Conservation (phyloP, 306 rosid genomes). For the Astragalus glycyphyllos region DNA sequence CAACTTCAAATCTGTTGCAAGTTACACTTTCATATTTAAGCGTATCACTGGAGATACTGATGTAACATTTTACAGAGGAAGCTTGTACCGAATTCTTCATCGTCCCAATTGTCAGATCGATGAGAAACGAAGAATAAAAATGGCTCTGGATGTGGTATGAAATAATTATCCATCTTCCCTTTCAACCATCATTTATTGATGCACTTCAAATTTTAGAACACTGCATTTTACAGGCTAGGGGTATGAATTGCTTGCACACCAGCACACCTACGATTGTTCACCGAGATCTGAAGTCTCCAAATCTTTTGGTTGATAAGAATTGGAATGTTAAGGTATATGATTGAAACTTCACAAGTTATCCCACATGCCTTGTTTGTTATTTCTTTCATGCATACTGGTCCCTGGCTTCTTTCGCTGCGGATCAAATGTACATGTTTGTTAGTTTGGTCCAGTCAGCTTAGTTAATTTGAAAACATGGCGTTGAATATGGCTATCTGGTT, state of each 20-base stretch:
- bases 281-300: constrained; percentile 96
- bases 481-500: constrained; percentile 23
- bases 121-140: constrained; percentile 89
- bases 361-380: constrained; percentile 22
- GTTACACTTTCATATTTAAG: constrained; percentile 27
- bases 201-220: constrained; percentile 39
- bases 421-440: constrained; percentile 23
- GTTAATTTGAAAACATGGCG: constrained; percentile 33
- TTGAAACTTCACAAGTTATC: constrained; percentile 37
- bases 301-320: constrained; percentile 95
- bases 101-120: constrained; percentile 89
- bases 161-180: constrained; percentile 29
- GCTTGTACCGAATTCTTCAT: constrained; percentile 87
- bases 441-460: constrained; percentile 36
- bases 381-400: constrained; percentile 35
- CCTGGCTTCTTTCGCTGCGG: constrained; percentile 17
- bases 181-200: constrained; percentile 25
- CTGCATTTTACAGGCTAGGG: constrained; percentile 82
- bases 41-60: constrained; percentile 21
- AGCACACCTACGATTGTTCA: constrained; percentile 96
- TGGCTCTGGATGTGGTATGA: constrained; percentile 99
- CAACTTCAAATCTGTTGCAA: constrained; percentile 33
- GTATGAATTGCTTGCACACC: constrained; percentile 97
- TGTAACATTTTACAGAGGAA: constrained; percentile 71
- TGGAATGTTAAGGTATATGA: constrained; percentile 93